phyloP scores from a whole-genome alignment of 106 monocot genomes.

The Dendrobium chrysotoxum region DNA sequence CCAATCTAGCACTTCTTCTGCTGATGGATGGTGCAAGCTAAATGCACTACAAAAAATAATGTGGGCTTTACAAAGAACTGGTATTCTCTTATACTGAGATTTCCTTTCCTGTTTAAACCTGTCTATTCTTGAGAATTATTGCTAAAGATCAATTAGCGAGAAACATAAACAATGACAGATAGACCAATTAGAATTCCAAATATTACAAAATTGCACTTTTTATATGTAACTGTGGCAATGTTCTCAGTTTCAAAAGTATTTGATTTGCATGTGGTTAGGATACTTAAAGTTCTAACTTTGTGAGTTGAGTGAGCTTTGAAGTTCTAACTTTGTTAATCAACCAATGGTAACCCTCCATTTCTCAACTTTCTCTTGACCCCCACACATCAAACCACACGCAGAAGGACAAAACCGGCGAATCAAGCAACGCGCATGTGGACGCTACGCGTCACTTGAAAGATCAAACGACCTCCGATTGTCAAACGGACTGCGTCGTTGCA shows the following conservation, averaged over 20 bases:
- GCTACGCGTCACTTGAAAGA: no score
- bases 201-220: neutral
- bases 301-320: neutral
- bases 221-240: neutral
- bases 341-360: neutral
- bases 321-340: neutral
- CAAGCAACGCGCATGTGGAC: no score
- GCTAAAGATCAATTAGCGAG: neutral
- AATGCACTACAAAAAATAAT: constrained; percentile 29
- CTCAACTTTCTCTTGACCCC: neutral
- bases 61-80: constrained; percentile 26
- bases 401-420: no score
- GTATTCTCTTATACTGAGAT: constrained; percentile 20
- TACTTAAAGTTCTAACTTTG: neutral
- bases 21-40: constrained; percentile 16
- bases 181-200: neutral
- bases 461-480: no score
- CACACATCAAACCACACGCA: no score
- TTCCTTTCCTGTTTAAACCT: neutral
- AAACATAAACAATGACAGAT: neutral
- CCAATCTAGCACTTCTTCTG: neutral
- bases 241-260: neutral
- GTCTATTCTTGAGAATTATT: neutral
- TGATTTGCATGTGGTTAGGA: neutral
- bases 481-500: no score